Conservation (phyloP, 2,329 filamentous ascomycete genomes). For the Trichoderma oligosporum region DNA sequence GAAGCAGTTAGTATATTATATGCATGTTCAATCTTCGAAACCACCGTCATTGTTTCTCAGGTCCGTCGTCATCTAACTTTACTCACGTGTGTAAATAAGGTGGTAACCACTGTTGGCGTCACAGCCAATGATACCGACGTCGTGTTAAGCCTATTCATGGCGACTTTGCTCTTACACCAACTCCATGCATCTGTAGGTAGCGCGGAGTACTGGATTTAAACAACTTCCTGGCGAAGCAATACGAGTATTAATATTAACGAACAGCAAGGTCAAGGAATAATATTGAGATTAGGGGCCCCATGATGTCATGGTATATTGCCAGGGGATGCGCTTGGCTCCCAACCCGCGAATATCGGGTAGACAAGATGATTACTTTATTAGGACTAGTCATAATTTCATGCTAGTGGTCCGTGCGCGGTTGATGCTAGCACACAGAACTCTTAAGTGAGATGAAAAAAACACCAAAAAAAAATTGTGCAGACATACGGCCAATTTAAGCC, state of each 20-base stretch:
- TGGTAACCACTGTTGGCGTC: constrained; percentile 82
- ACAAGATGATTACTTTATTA: not conserved
- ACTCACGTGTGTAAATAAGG: constrained; percentile 79
- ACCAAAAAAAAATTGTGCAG: constrained; percentile 20
- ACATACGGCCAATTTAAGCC: constrained; percentile 22
- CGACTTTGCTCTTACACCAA: not conserved
- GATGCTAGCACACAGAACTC: not conserved
- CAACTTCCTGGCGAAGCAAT: not conserved
- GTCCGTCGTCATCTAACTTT: not conserved
- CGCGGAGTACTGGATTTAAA: not conserved
- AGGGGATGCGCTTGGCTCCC: constrained; percentile 2
- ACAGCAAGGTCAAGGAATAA: not conserved
- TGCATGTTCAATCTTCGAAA: not conserved
- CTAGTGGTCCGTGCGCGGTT: constrained; percentile 15
- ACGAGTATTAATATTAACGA: not conserved
- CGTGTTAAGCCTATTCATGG: constrained; percentile 64
- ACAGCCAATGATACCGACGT: constrained; percentile 78
- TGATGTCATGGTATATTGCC: constrained; percentile 22
- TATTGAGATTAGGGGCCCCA: constrained; percentile 18
- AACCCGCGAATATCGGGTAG: constrained; percentile 7
- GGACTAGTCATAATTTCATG: not conserved
- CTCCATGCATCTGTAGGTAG: not conserved
- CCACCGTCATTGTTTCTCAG: not conserved
- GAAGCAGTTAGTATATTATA: not conserved
- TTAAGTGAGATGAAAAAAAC: constrained; percentile 5